Base-by-base conservation (phyloP, 805 yeast genomes). In the Metschnikowia cubensis region DNA sequence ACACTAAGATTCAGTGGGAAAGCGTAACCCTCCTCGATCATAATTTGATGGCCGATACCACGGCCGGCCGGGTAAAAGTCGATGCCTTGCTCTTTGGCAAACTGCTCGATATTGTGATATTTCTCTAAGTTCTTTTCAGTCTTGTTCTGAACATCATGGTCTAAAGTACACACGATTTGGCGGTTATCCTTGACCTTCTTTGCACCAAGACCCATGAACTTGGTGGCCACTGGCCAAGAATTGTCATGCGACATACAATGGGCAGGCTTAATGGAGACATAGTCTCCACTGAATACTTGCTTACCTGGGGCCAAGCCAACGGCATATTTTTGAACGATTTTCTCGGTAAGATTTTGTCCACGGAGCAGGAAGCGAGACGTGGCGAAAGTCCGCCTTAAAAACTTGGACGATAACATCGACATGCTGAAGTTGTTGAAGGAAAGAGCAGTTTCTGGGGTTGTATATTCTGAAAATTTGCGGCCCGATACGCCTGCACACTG, bases 201-300 rank as follows among this genome's bases (percentile, higher is more conserved):
- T 35, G 97, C 97, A 0, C 99, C 99, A 35, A 94, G 77, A 5
- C 96, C 96, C 84, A 81, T 89, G 73, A 94, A 94, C 72, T 94
- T 94, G 64, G 92, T 77, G 0, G 99, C 99, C 15, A 94, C 97
- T 0, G 99, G 99, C 99, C 99, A 95, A 40, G 97, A 85, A 71
- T 94, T 94, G 69, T 94, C 99, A 68, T 94, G 99, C 14, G 98
- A 89, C 99, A 94, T 94, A 69, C 97, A 95, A 73, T 94, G 96
- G 2, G 96, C 92, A 3, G 99, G 99, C 61, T 75, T 80, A 64
- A 94, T 92, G 2, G 96, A 82, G 46, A 95, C 98, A 70, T 91
- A 94, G 72, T 94, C 99, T 13, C 98, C 99, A 42, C 89, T 77
- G 60, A 76, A 83, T 35, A 94, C 96, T 48, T 74, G 65, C 66